phyloP scores from a whole-genome alignment of 108 stramenopile species.

The Mediolabrus comicus region DNA sequence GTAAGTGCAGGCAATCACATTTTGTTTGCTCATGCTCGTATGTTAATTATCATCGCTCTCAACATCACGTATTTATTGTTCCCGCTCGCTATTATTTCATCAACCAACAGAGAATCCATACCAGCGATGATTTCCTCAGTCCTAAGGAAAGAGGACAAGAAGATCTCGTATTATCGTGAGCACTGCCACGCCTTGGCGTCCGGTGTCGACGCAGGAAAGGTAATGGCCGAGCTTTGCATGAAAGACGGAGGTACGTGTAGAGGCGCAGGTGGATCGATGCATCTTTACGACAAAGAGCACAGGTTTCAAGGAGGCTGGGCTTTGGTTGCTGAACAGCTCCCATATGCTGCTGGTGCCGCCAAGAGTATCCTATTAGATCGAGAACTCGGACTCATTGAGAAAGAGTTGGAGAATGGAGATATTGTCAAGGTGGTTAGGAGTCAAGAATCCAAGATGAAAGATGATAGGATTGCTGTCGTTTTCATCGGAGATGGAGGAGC shows the following conservation, averaged over 20 bases:
- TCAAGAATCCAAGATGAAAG: constrained; percentile 28
- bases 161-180: constrained; percentile 70
- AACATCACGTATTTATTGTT: not conserved
- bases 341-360: constrained; percentile 69
- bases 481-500: constrained; percentile 66
- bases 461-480: constrained; percentile 54
- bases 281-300: constrained; percentile 50
- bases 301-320: constrained; percentile 75
- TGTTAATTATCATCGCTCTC: not conserved
- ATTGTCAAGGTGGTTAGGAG: constrained; percentile 15
- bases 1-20: not conserved
- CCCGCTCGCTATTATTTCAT: not conserved
- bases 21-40: not conserved
- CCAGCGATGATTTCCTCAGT: constrained; percentile 54
- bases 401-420: constrained; percentile 63
- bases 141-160: constrained; percentile 50
- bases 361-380: constrained; percentile 64
- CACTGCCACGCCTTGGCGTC: constrained; percentile 64
- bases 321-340: constrained; percentile 64
- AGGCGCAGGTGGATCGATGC: constrained; percentile 72
- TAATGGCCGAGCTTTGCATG: constrained; percentile 72
- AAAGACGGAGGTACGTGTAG: constrained; percentile 60
- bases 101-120: constrained; percentile 41
- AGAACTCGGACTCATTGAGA: constrained; percentile 51
- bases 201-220: constrained; percentile 48